Evolutionary conservation across 257 asterid genomes (phyloP).

Genomic region (Capsicum pubescens): DNA sequence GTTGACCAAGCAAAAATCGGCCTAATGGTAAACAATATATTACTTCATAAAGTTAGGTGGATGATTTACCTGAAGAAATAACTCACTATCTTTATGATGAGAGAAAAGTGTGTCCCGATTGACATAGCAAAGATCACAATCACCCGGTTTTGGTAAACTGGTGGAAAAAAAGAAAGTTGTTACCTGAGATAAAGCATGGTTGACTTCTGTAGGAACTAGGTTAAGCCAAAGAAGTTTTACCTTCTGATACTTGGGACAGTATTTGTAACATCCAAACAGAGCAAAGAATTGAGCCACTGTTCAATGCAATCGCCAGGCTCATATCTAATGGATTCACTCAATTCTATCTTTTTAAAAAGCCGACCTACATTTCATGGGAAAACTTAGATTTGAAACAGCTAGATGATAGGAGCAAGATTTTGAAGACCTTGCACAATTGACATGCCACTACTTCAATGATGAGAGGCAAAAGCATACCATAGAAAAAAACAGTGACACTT

Average conservation of each 20-base stretch:
- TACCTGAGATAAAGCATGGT: slow-evolving; percentile 10
- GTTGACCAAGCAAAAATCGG: neutral
- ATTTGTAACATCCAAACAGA: slow-evolving; percentile 80
- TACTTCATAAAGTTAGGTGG: neutral
- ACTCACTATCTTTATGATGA: slow-evolving; percentile 59
- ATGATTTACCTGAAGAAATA: slow-evolving; percentile 75
- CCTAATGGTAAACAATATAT: neutral
- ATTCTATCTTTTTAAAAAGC: slow-evolving; percentile 79
- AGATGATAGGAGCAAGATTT: neutral
- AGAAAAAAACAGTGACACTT: neutral
- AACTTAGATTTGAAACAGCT: neutral
- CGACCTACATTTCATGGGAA: slow-evolving; percentile 55
- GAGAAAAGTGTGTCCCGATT: slow-evolving; percentile 91
- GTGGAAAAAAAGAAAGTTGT: slow-evolving; percentile 26
- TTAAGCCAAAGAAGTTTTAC: slow-evolving; percentile 38
- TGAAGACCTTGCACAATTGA: neutral
- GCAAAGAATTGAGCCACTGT: slow-evolving; percentile 78
- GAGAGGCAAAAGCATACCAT: neutral
- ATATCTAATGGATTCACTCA: slow-evolving; percentile 91
- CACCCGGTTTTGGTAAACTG: slow-evolving; percentile 73
- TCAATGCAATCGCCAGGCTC: slow-evolving; percentile 92
- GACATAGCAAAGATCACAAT: slow-evolving; percentile 91
- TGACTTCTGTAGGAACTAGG: slow-evolving; percentile 4
- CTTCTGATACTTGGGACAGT: slow-evolving; percentile 73
- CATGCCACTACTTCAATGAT: neutral